Conservation (phyloP, 2,329 filamentous ascomycete species). For the Sporothrix luriei region DNA sequence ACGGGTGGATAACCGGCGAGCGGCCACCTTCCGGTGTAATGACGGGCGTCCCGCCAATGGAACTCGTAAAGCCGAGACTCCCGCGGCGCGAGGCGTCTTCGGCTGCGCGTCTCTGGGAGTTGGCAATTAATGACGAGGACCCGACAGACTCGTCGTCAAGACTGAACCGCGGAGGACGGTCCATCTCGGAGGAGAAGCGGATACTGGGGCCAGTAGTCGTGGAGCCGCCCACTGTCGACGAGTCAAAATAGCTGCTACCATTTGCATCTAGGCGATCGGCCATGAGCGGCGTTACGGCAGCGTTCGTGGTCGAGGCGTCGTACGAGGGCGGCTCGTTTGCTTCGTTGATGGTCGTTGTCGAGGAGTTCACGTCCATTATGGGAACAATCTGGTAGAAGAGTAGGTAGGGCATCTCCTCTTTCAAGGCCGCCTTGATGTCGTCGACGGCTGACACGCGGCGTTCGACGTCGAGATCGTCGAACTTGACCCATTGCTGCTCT, state of each 20-base stretch:
- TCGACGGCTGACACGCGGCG: slow-evolving; percentile 75
- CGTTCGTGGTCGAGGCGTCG: slow-evolving; percentile 52
- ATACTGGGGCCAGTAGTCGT: slow-evolving; percentile 52
- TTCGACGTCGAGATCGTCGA: slow-evolving; percentile 76
- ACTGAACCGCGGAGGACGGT: slow-evolving; percentile 53
- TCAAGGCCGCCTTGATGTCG: slow-evolving; percentile 73
- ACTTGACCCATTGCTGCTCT: slow-evolving; percentile 81
- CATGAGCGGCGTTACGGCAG: slow-evolving; percentile 43
- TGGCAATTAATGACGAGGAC: slow-evolving; percentile 27
- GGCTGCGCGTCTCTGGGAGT: slow-evolving; percentile 40
- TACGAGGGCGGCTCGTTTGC: slow-evolving; percentile 62
- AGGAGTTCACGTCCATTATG: slow-evolving; percentile 66
- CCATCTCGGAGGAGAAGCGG: slow-evolving; percentile 59
- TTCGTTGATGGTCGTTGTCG: slow-evolving; percentile 52
- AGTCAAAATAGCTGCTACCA: slow-evolving; percentile 52
- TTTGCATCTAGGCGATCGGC: slow-evolving; percentile 36
- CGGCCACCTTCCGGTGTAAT: slow-evolving; percentile 42
- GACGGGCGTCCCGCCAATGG: slow-evolving; percentile 45
- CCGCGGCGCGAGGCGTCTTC: slow-evolving; percentile 50
- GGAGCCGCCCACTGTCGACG: slow-evolving; percentile 42
- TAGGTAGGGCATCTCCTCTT: slow-evolving; percentile 88
- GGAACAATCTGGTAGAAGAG: slow-evolving; percentile 95
- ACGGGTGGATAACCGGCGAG: slow-evolving; percentile 41
- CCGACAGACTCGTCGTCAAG: slow-evolving; percentile 48
- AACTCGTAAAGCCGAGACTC: slow-evolving; percentile 55